Evolutionary conservation across 1,284 basidiomycete genomes (phyloP).

Genomic region (Baeospora myosura): DNA sequence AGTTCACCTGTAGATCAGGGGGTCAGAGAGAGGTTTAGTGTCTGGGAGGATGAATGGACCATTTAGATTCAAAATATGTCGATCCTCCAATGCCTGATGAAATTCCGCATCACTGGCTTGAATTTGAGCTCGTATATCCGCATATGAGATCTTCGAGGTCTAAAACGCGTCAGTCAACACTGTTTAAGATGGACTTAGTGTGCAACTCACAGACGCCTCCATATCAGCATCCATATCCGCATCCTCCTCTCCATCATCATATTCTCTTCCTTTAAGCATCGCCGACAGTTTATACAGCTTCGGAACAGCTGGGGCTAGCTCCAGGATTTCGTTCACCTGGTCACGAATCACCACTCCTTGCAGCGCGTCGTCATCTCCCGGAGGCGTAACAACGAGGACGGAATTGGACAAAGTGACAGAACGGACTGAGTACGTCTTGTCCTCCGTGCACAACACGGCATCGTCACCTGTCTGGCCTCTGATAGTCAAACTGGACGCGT

Average conservation of each 20-base stretch:
- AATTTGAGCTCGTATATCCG: slow-evolving; percentile 54
- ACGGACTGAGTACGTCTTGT: slow-evolving; percentile 74
- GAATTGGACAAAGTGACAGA: slow-evolving; percentile 84
- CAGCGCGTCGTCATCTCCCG: slow-evolving; percentile 23
- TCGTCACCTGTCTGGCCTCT: slow-evolving; percentile 75
- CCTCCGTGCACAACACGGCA: slow-evolving; percentile 78
- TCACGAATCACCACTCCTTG: slow-evolving; percentile 57
- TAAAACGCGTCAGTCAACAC: slow-evolving; percentile 2
- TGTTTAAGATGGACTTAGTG: slow-evolving; percentile 9
- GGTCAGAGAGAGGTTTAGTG: slow-evolving; percentile 6
- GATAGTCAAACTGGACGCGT: slow-evolving; percentile 53
- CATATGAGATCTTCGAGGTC: slow-evolving; percentile 41
- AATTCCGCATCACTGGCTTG: slow-evolving; percentile 78
- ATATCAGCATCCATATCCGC: slow-evolving; percentile 35
- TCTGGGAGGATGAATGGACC: slow-evolving; percentile 32
- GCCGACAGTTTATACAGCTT: slow-evolving; percentile 61
- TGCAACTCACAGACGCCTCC: slow-evolving; percentile 8
- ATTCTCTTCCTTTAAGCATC: slow-evolving; percentile 59
- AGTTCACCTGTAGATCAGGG: slow-evolving; percentile 42
- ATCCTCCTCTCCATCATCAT: slow-evolving; percentile 57
- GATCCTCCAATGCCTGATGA: slow-evolving; percentile 51
- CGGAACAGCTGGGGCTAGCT: slow-evolving; percentile 67
- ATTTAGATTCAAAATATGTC: slow-evolving; percentile 64
- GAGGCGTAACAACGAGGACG: slow-evolving; percentile 61
- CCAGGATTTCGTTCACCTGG: slow-evolving; percentile 70